Evolutionary conservation across 768 basidiomycete species (phyloP).

Genomic region (Xerocomus spinulosus): DNA sequence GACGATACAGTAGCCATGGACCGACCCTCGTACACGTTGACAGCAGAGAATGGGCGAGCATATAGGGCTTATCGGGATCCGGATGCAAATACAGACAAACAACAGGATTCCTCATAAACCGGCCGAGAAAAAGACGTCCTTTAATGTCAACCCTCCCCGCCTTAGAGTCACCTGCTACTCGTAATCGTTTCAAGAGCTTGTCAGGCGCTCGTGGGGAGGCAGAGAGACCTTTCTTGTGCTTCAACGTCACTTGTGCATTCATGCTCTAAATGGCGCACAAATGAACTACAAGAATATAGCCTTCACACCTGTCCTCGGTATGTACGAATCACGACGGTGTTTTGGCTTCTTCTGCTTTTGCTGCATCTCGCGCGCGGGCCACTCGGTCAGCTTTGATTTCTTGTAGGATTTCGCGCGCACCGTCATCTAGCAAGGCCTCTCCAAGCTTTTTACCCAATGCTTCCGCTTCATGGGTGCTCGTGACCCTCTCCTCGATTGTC

Average conservation of each 20-base stretch:
- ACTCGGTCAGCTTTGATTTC: slow-evolving; percentile 73
- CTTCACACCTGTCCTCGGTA: slow-evolving; percentile 2
- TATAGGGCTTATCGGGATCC: slow-evolving; percentile 7
- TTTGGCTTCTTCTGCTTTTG: slow-evolving; percentile 26
- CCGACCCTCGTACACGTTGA: slow-evolving; percentile 17
- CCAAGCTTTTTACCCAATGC: slow-evolving; percentile 66
- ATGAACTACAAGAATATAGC: slow-evolving; percentile 25
- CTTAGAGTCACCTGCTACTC: slow-evolving; percentile 69
- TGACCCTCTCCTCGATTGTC: slow-evolving; percentile 49
- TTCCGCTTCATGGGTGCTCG: slow-evolving; percentile 57
- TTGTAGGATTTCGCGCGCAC: slow-evolving; percentile 76
- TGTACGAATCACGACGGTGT: neutral
- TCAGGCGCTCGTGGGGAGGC: slow-evolving; percentile 69
- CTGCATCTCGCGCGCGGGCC: slow-evolving; percentile 40
- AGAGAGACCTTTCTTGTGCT: slow-evolving; percentile 39
- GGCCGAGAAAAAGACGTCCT: neutral
- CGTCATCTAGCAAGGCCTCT: slow-evolving; percentile 54
- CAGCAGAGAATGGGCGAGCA: neutral
- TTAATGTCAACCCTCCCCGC: slow-evolving; percentile 49
- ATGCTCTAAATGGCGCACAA: slow-evolving; percentile 9
- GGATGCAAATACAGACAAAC: slow-evolving; percentile 37
- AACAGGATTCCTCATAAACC: slow-evolving; percentile 29
- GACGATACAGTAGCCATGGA: slow-evolving; percentile 60
- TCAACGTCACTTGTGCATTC: slow-evolving; percentile 18
- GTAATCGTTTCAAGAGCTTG: slow-evolving; percentile 35